Base-by-base conservation (phyloP, 2,329 filamentous ascomycete genomes). In the Teratosphaeria destructans region DNA sequence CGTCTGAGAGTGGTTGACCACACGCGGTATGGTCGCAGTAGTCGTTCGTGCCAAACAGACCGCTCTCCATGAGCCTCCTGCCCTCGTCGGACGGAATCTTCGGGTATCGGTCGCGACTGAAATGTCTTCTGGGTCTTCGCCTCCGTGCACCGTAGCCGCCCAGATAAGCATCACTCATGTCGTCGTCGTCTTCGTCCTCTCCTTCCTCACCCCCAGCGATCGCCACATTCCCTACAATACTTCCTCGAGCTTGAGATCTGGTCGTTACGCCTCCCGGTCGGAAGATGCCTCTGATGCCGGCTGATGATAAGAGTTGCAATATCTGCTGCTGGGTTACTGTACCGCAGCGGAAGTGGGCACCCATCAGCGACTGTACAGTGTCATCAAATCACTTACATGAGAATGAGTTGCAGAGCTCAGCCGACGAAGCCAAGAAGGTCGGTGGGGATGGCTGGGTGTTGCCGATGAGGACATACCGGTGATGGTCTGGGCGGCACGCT, bases 81-180 rank as follows among this genome's bases (percentile, higher is more conserved):
- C 94, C 93, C 62, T 84, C 81, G 11, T 88, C 84, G 67, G 87
- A 96, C 0, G 93, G 93, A 0, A 96, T 85, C 66, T 88, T 88
- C n/a, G 92, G 90, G 61, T 92, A 92, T 53, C 83, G 76, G 62
- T 85, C 72, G 23, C 69, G 72, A 5, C 68, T 63, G 6, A 76
- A 71, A 19, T 75, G 75, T 62, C 72, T 73, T 57, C 81, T 77
- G 54, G 80, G 75, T 37, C 78, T 72, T 49, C 79, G 74, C 66
- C 78, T 76, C 56, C 74, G 68, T 5, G 68, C 63, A 67, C 74
- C 74, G 71, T 65, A 75, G 68, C 71, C 71, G 26, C 29, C 29
- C 29, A 67, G 61, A 52, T 74, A 72, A 27, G 63, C 68, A 5
- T 71, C 68, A 19, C 64, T 65, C 11, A 65, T 62, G 7, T 66